Percentiles rank a stretch among this genome's conserved stretches.
Evolutionary conservation across 768 basidiomycete species (phyloP).

Genomic region (Leccinum pellstonianum): DNA sequence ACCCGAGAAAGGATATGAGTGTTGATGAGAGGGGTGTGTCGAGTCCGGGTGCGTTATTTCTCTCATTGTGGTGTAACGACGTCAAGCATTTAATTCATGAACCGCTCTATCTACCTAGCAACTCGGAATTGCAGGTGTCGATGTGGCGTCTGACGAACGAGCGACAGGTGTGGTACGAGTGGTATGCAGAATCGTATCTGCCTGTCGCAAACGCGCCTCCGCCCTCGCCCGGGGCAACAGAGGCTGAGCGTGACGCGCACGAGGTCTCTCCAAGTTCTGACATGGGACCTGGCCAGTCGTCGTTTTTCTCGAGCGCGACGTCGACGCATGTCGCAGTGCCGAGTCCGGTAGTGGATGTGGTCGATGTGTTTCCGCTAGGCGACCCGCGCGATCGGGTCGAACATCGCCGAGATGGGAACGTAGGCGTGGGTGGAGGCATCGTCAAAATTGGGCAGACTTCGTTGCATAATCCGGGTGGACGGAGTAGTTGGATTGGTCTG

Average conservation of each 20-base stretch:
- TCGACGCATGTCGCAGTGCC: slow-evolving; percentile 37
- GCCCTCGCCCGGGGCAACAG: slow-evolving; percentile 6
- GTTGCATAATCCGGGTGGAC: slow-evolving; percentile 87
- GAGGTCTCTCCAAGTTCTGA: background rate
- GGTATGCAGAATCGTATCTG: slow-evolving; percentile 93
- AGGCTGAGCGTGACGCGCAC: background rate
- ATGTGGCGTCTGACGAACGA: slow-evolving; percentile 93
- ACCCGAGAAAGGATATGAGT: slow-evolving; percentile 80
- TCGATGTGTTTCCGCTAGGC: slow-evolving; percentile 40
- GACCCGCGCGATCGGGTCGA: slow-evolving; percentile 13
- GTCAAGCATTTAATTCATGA: slow-evolving; percentile 50
- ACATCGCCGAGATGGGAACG: slow-evolving; percentile 4
- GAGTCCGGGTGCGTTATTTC: slow-evolving; percentile 45
- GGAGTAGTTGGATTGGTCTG: slow-evolving; percentile 91
- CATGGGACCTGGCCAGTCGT: slow-evolving; percentile 15
- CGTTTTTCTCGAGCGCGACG: slow-evolving; percentile 22
- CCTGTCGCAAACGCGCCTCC: slow-evolving; percentile 46
- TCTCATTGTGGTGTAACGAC: background rate
- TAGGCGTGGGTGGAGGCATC: slow-evolving; percentile 29
- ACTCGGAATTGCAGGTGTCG: slow-evolving; percentile 88
- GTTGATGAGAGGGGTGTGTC: slow-evolving; percentile 65
- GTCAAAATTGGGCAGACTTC: slow-evolving; percentile 95
- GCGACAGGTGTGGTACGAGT: slow-evolving; percentile 97
- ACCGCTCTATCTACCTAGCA: slow-evolving; percentile 88
- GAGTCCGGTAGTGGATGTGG: slow-evolving; percentile 75